A percentile compares a stretch with the other conserved stretches of the same genome.
Conservation (phyloP, 2,329 filamentous ascomycete species). For the Talaromyces funiculosus region DNA sequence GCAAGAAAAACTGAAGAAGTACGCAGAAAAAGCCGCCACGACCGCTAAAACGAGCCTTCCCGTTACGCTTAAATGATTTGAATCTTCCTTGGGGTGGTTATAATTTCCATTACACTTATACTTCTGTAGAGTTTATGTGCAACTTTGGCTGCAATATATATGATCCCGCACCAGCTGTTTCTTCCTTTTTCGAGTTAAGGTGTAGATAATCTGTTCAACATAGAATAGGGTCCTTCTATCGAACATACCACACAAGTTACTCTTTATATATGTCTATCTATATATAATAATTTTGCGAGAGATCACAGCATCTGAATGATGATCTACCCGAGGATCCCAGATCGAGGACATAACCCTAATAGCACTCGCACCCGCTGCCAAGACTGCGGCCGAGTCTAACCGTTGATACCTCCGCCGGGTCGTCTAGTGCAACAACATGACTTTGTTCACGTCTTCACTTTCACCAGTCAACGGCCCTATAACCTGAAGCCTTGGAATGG, state of each 20-base stretch:
- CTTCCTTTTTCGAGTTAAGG: not conserved
- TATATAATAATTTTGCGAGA: not conserved
- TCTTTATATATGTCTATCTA: too few relatives aligned
- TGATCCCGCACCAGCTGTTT: not conserved
- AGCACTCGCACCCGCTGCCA: not conserved
- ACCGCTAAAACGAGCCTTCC: constrained; percentile 53
- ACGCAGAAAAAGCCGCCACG: constrained; percentile 58
- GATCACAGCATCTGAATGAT: not conserved
- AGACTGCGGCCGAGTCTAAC: not conserved
- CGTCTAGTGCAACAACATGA: not conserved
- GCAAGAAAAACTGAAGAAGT: constrained; percentile 63
- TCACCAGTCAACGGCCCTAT: not conserved
- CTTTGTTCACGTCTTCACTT: not conserved
- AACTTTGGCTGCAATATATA: not conserved
- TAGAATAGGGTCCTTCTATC: not conserved
- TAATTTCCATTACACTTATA: constrained; percentile 10
- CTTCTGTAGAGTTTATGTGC: constrained; percentile 3
- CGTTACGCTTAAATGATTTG: constrained; percentile 41
- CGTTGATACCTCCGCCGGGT: not conserved
- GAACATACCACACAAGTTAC: not conserved
- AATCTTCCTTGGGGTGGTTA: constrained; percentile 10
- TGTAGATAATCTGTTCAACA: not conserved
- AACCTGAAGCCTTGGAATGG: constrained; percentile 21
- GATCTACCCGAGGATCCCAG: not conserved
- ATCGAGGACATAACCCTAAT: not conserved